Base-by-base conservation (phyloP, 1,284 basidiomycete species). In the Volvariella surrecta region DNA sequence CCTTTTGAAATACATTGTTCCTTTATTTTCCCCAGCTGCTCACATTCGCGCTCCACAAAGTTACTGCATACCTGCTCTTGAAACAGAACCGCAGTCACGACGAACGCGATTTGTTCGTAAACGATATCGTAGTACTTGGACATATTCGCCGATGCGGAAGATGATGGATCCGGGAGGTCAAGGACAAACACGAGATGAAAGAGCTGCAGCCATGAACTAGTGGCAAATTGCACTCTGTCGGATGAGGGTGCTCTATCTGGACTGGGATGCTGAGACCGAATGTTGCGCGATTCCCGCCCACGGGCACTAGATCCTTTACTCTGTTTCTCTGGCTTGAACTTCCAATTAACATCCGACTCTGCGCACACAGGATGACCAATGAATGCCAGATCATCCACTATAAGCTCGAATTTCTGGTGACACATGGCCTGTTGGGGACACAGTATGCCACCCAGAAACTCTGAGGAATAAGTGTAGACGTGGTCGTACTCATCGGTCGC, bases 351-450 rank as follows among this genome's bases (percentile, higher is more conserved):
- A 52, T 87, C 82, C n/a, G 70, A 55, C 24, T 85, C 82, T 8
- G 80, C 76, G 54, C 83, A 86, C 1, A 98, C 91, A 0, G 95
- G 95, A 60, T 98, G 94, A 0, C 95, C 95, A 32, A 98, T 73
- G 58, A 98, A 98, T 1, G 82, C 88, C n/a, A 98, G 73, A 54
- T 94, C 87, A 55, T 98, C 93, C 16, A 97, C 83, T 37, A 88
- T 64, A 20, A 99, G 75, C 60, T 96, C 93, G 57, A 97, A 98
- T 57, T 91, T 91, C 58, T 92, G 89, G 61, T 98, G 91, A 57
- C 92, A 96, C 58, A 93, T 78, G 13, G 82, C 73, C 21, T 69
- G 66, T 37, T 82, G 77, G 0, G 93, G 92, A 47, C 84, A 87
- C 4, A 98, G 71, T 48, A 96, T 70, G 42, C 76, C 77, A 18